phyloP scores from a whole-genome alignment of 1,284 basidiomycete genomes.

The Melampsora larici-populina region DNA sequence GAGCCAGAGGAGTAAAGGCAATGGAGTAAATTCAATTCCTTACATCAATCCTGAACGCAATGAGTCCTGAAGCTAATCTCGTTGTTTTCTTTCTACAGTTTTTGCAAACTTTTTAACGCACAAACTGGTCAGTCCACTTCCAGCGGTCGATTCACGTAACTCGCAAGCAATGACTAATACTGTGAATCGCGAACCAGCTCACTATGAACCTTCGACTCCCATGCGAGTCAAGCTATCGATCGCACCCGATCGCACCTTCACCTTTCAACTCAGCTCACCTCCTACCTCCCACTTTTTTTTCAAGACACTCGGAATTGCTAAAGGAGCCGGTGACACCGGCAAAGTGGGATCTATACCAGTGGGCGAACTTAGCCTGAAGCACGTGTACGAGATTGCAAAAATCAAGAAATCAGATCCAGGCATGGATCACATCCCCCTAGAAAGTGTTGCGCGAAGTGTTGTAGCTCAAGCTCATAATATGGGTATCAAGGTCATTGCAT shows the following conservation, averaged over 20 bases:
- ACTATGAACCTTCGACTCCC: conserved; percentile 80
- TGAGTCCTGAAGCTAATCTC: neutral
- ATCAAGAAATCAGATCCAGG: conserved; percentile 89
- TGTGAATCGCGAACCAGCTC: conserved; percentile 69
- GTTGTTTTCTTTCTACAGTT: conserved; percentile 8
- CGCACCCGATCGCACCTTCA: conserved; percentile 90
- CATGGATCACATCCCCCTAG: conserved; percentile 74
- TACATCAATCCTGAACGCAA: conserved; percentile 42
- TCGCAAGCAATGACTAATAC: neutral
- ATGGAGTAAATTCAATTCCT: conserved; percentile 71
- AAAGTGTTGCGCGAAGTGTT: conserved; percentile 80
- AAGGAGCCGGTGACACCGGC: conserved; percentile 60
- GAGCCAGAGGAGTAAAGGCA: conserved; percentile 96
- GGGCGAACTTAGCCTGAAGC: conserved; percentile 87
- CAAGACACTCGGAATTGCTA: conserved; percentile 83
- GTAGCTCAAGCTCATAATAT: conserved; percentile 78
- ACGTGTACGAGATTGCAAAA: conserved; percentile 98
- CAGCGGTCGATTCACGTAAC: neutral
- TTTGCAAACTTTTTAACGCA: conserved; percentile 43
- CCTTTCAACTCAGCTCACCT: conserved; percentile 86
- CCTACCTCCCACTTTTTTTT: conserved; percentile 85
- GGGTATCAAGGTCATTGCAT: conserved; percentile 82
- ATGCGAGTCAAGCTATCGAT: conserved; percentile 87
- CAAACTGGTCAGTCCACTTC: conserved; percentile 18
- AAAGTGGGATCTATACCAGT: conserved; percentile 64